Base-by-base conservation (phyloP, 495 filamentous ascomycete genomes). In the Talaromyces liani region DNA sequence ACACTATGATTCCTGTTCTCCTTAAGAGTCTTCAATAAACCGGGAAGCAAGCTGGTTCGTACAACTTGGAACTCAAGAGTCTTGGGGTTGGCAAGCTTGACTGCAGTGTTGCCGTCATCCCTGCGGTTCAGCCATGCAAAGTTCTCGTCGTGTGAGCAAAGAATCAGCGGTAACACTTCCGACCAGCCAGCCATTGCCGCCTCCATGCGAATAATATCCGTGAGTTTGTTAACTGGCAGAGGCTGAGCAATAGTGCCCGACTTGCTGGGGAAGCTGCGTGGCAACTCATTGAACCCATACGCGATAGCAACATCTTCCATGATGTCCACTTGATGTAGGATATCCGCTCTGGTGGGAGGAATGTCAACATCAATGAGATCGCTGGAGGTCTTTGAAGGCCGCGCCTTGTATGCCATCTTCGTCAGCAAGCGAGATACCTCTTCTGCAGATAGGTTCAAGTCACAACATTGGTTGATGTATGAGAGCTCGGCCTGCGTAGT, bases 101-200 rank as follows among this genome's bases (percentile, higher is more conserved):
- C 87, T 6, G 91, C 92, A 0, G 88, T 93, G 22, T 78, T 87
- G 56, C 94, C 92, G 66, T 97, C 89, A 65, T 97, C 93, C 65
- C 86, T 85, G 63, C 93, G 89, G 76, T 98, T 96, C 41, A 99
- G 81, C 91, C 92, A 97, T 54, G 80, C 88, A 73, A 97, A 99
- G 79, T 98, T 99, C 83, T 99, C 94, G 71, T 97, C 94, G 72
- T 98, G 92, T 16, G 91, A 96, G 84, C 94, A 99, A 57, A 99
- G 84, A 69, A 97, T 97, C 16, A 99, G 82, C 4, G 94, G 94
- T 86, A 99, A 87, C 25, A 96, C 94, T 76, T 99, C 94, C 20
- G 85, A 86, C 93, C 94, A 99, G 64, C 94, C 94, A 1, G 93
- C 88, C 88, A 96, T 93, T 33, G 92, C 93, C 58, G 88, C 86